These are phyloP conservation scores for Hortaea werneckii DNA, from an alignment of 2,329 filamentous ascomycete genomes.

Conservation along the genomic window DNA sequence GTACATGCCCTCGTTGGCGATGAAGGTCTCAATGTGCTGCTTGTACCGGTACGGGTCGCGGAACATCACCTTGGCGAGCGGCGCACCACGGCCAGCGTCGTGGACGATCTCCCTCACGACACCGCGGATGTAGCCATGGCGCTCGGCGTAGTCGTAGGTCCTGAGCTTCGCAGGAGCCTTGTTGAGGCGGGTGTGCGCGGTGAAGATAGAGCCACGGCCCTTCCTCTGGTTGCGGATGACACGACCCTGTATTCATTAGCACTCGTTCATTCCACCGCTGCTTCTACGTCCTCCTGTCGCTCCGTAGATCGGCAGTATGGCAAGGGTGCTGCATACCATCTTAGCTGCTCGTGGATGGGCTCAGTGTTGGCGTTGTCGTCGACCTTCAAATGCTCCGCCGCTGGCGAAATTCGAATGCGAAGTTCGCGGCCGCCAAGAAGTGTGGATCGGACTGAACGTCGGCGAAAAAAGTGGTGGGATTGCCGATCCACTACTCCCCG, in stretches of 20 bases:
- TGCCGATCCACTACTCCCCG: no score
- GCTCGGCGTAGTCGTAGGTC: conserved; percentile 71
- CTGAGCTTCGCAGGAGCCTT: conserved; percentile 94
- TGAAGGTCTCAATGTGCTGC: conserved; percentile 97
- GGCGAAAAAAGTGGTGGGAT: no score
- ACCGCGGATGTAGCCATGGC: conserved; percentile 92
- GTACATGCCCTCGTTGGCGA: conserved; percentile 99
- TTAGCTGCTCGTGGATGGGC: conserved; percentile 6
- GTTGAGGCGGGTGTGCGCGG: conserved; percentile 52
- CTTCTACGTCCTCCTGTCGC: not conserved
- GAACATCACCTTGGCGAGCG: conserved; percentile 93
- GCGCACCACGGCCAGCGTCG: conserved; percentile 95
- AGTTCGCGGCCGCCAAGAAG: no score
- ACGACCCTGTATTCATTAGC: conserved; percentile 41
- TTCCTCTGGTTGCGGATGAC: conserved; percentile 68
- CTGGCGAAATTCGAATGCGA: not conserved
- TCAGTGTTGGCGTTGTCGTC: conserved; percentile 2
- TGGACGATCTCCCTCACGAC: conserved; percentile 99
- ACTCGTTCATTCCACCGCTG: not conserved
- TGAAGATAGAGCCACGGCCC: conserved; percentile 67
- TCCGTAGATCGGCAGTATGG: not conserved
- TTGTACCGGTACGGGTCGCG: conserved; percentile 98
- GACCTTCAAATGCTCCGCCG: not conserved
- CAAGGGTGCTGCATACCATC: conserved; percentile 9
- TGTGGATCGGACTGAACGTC: no score